Base-by-base conservation (phyloP, 305 asterid genomes). In the Fraxinus latifolia region DNA sequence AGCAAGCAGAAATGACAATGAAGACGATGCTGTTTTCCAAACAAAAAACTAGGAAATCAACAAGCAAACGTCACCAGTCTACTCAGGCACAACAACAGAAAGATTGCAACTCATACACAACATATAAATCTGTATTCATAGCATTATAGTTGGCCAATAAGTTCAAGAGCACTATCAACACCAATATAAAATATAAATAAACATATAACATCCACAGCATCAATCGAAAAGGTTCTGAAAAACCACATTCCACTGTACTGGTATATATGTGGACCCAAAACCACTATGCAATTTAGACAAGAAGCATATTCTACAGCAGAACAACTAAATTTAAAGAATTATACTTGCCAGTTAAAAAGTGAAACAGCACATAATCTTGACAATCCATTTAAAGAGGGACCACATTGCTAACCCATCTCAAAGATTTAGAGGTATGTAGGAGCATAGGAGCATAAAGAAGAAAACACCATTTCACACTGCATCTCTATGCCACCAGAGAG, bases 401-500 rank as follows among this genome's bases (percentile, higher is more conserved):
- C 70, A 50, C 60, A 79, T 60, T 76, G 32, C 62, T 44, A 73
- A 55, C 67, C 80, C 79, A 65, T 73, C 76, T 76, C 27, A 72
- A 37, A 15, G 55, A 76, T 75, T 25, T 70, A 53, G 76, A 11
- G 71, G 31, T 58, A 42, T 53, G 9, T n/a, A 53, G 25, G 25
- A 53, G 65, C 65, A 17, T n/a, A 53, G 25, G 25, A 53, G 65
- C 65, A n/a, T 53, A 53, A 53, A 53, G 65, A 53, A 53, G 65
- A 42, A 6, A 53, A 53, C 21, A n/a, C 9, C 23, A 53, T 53
- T 50, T 39, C 3, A 77, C 74, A 55, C 44, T 68, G 50, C 32
- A 86, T 14, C 85, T 77, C 79, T 39, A 77, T 72, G 68, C 74
- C 77, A 19, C 67, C 83, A 5, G 21, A 14, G 75, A 70, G 39